Evolutionary conservation across 768 basidiomycete species (phyloP).

Genomic region (Pisolithus tinctorius): DNA sequence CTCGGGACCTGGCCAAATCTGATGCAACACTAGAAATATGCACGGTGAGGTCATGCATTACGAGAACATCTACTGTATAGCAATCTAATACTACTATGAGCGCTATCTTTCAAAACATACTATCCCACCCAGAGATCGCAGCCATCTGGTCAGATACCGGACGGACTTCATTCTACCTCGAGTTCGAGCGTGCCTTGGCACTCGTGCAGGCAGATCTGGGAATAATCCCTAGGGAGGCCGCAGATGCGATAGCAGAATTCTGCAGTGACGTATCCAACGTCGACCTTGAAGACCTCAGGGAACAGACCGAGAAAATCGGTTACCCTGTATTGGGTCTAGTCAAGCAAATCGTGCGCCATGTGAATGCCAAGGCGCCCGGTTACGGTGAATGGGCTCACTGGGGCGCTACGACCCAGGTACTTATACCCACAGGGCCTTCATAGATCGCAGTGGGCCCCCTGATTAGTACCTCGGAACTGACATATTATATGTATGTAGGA

Average conservation of each 20-base stretch:
- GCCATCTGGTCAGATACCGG: constrained; percentile 35
- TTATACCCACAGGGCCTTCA: not conserved
- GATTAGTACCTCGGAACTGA: not conserved
- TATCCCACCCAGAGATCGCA: constrained; percentile 32
- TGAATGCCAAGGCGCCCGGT: constrained; percentile 27
- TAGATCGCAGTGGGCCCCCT: not conserved
- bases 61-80: too few species aligned
- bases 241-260: constrained; percentile 27
- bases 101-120: constrained; percentile 33
- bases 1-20: too few species aligned
- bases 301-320: constrained; percentile 36
- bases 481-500: constrained; percentile 24
- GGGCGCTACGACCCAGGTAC: constrained; percentile 43
- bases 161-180: constrained; percentile 20
- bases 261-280: constrained; percentile 30
- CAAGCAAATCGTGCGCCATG: constrained; percentile 35
- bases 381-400: constrained; percentile 44
- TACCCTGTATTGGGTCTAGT: constrained; percentile 41
- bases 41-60: too few species aligned
- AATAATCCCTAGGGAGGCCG: constrained; percentile 36
- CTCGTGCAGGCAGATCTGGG: constrained; percentile 32
- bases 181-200: constrained; percentile 29
- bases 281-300: constrained; percentile 32
- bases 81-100: too few species aligned
- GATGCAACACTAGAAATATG: too few species aligned